These are phyloP conservation scores for Hylodesmum podocarpum DNA, from an alignment of 306 rosid species.

Conservation along the genomic window DNA sequence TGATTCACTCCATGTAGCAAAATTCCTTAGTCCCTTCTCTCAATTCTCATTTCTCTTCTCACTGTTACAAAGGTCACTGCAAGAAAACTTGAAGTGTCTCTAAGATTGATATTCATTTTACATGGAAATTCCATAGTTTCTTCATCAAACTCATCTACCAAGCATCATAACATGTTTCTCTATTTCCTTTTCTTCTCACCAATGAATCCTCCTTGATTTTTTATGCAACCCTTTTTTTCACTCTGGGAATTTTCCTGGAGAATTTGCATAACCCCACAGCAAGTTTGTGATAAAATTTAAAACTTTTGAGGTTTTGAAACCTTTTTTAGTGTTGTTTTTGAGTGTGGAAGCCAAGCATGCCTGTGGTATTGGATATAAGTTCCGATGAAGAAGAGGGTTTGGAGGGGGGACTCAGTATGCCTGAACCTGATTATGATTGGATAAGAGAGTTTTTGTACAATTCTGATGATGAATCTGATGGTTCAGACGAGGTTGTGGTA, in stretches of 20 bases:
- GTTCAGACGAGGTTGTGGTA: conserved; percentile 54
- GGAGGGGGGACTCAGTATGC: conserved; percentile 1
- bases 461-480: conserved; percentile 36
- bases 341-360: conserved; percentile 36
- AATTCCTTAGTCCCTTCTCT: neutral
- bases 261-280: neutral
- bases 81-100: neutral
- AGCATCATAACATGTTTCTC: neutral
- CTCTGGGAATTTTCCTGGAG: conserved; percentile 1
- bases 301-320: conserved; percentile 17
- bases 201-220: neutral
- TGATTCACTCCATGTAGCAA: no score
- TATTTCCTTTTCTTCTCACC: neutral
- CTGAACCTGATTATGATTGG: conserved; percentile 39
- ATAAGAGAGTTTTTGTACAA: conserved; percentile 40
- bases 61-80: neutral
- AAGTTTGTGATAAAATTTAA: neutral
- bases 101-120: neutral
- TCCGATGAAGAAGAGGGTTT: conserved; percentile 66
- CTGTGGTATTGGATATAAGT: conserved; percentile 61
- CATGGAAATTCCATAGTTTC: neutral
- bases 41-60: neutral
- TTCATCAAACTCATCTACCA: neutral
- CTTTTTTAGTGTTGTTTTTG: neutral
- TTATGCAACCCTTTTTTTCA: neutral